Percentiles rank a stretch among this genome's conserved stretches.
Conservation (phyloP, 345 rosid genomes). For the Iberis pinnata region DNA sequence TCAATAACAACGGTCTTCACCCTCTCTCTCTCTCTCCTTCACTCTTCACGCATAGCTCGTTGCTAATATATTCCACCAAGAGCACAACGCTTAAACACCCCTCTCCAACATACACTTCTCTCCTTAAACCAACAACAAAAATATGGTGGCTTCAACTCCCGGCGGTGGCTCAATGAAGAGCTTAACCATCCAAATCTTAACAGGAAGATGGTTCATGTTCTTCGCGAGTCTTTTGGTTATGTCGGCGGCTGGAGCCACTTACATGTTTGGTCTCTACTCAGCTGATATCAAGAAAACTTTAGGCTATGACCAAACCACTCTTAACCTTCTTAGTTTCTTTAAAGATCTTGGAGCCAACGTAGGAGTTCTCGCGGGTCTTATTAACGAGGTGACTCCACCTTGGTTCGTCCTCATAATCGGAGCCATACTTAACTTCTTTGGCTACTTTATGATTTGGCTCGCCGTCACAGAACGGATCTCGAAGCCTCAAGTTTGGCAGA, state of each 20-base stretch:
- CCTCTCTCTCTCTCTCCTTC: conserved; percentile 19
- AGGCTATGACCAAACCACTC: conserved; percentile 47
- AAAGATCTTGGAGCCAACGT: conserved; percentile 52
- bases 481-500: conserved; percentile 44
- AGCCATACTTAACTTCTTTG: conserved; percentile 45
- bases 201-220: conserved; percentile 52
- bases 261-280: conserved; percentile 47
- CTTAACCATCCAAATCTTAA: conserved; percentile 31
- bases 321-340: conserved; percentile 43
- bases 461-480: conserved; percentile 36
- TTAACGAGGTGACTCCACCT: conserved; percentile 43
- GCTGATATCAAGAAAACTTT: conserved; percentile 35
- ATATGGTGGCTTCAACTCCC: conserved; percentile 27
- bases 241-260: conserved; percentile 48
- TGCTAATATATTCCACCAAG: conserved; percentile 28
- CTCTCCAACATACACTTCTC: conserved; percentile 19
- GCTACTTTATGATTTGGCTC: conserved; percentile 46
- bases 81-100: conserved; percentile 19
- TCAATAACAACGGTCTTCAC: conserved; percentile 24
- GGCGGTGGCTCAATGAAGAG: conserved; percentile 28
- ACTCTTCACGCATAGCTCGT: conserved; percentile 22
- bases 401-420: conserved; percentile 43
- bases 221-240: conserved; percentile 37
- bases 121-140: conserved; percentile 3
- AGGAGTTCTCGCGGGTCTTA: conserved; percentile 41